phyloP scores from a whole-genome alignment of 2,329 filamentous ascomycete genomes.

The Xylaria sp. region DNA sequence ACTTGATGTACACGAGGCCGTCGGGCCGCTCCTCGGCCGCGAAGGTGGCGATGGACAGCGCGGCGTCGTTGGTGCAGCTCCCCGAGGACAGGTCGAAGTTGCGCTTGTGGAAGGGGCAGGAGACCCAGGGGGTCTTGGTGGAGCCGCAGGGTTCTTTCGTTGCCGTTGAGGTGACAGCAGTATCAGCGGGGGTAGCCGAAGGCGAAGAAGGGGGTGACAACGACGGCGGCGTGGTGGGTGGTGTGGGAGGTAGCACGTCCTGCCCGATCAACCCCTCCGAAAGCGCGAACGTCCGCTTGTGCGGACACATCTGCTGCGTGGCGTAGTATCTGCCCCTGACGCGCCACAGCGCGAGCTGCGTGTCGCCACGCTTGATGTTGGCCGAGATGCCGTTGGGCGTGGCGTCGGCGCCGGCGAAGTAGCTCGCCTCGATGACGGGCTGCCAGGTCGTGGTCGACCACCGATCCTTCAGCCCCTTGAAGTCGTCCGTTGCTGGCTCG shows the following conservation, averaged over 20 bases:
- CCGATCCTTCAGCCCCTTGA: slow-evolving; percentile 69
- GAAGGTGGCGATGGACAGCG: slow-evolving; percentile 85
- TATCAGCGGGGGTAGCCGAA: slow-evolving; percentile 40
- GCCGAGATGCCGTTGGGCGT: slow-evolving; percentile 77
- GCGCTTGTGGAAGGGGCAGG: slow-evolving; percentile 88
- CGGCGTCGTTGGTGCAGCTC: slow-evolving; percentile 77
- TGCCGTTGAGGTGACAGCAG: slow-evolving; percentile 35
- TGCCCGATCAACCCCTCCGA: slow-evolving; percentile 86
- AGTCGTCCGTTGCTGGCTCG: slow-evolving; percentile 72
- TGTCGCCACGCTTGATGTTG: slow-evolving; percentile 86
- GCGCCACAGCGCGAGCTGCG: slow-evolving; percentile 88
- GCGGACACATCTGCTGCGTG: slow-evolving; percentile 93
- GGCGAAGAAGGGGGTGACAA: slow-evolving; percentile 29
- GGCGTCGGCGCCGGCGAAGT: slow-evolving; percentile 73
- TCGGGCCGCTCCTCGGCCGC: slow-evolving; percentile 76
- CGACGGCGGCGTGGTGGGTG: slow-evolving; percentile 51
- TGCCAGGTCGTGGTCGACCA: slow-evolving; percentile 80
- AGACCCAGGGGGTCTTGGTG: slow-evolving; percentile 74
- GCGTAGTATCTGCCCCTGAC: slow-evolving; percentile 83
- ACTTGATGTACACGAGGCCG: slow-evolving; percentile 80
- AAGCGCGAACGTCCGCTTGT: slow-evolving; percentile 90
- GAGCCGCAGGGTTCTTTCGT: slow-evolving; percentile 23
- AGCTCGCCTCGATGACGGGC: slow-evolving; percentile 74
- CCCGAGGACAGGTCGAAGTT: slow-evolving; percentile 83
- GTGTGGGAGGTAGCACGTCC: slow-evolving; percentile 51